These are phyloP conservation scores for Aspergillus heteromorphus DNA, from an alignment of 495 filamentous ascomycete genomes.

Conservation along the genomic window DNA sequence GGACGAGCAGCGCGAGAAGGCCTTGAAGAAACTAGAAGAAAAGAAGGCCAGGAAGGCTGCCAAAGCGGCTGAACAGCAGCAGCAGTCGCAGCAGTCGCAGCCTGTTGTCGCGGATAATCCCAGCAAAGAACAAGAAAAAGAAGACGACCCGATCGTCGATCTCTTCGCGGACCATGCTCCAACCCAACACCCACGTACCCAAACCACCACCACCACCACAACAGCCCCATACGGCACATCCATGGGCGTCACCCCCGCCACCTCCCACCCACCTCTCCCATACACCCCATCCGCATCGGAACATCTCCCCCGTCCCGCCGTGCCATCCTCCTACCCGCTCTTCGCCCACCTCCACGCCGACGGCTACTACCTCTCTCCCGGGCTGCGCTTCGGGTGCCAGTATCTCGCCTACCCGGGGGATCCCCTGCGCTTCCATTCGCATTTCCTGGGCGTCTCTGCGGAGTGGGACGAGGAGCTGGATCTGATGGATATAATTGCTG, in stretches of 20 bases:
- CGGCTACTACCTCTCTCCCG: constrained; percentile 84
- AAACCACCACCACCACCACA: too few species aligned
- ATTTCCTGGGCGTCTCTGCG: constrained; percentile 73
- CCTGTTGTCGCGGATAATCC: constrained; percentile 16
- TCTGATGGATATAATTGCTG: constrained; percentile 75
- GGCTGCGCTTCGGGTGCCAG: constrained; percentile 89
- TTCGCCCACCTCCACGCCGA: constrained; percentile 66
- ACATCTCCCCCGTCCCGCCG: constrained; percentile 34
- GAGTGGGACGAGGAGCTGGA: constrained; percentile 84
- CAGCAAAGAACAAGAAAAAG: too few species aligned
- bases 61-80: constrained; percentile 21
- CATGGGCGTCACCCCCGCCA: constrained; percentile 54
- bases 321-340: constrained; percentile 46
- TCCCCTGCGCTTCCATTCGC: constrained; percentile 87
- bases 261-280: constrained; percentile 50
- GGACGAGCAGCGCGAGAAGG: constrained; percentile 33
- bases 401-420: constrained; percentile 95
- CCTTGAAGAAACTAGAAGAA: constrained; percentile 38
- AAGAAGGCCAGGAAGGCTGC: constrained; percentile 30
- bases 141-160: constrained; percentile 24
- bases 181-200: constrained; percentile 13
- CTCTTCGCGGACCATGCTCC: constrained; percentile 37
- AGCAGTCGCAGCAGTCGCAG: constrained; percentile 2
- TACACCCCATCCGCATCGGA: constrained; percentile 25
- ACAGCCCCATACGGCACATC: constrained; percentile 11